Evolutionary conservation across 192 early-diverging fungal genomes (phyloP).

Genomic region (Hyaloraphidium curvatum): DNA sequence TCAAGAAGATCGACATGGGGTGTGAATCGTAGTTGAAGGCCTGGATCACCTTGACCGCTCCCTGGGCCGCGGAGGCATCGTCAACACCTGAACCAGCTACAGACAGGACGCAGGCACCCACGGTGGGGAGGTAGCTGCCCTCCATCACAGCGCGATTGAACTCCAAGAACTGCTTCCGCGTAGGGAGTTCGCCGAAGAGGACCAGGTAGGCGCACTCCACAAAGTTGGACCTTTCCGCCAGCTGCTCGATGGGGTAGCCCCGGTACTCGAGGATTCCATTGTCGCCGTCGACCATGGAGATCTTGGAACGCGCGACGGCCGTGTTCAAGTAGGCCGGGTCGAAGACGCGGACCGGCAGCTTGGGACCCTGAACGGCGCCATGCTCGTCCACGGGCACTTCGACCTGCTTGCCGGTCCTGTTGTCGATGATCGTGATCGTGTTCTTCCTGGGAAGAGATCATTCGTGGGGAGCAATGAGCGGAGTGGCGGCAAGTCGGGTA

Average conservation of each 20-base stretch:
- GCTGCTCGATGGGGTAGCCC: slow-evolving; percentile 44
- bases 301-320: slow-evolving; percentile 37
- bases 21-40: slow-evolving; percentile 47
- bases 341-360: not conserved
- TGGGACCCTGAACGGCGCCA: slow-evolving; percentile 19
- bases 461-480: too few species aligned
- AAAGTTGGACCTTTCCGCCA: slow-evolving; percentile 39
- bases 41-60: too few species aligned
- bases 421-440: slow-evolving; percentile 38
- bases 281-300: slow-evolving; percentile 48
- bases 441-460: too few species aligned
- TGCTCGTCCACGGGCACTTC: slow-evolving; percentile 28
- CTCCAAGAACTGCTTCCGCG: slow-evolving; percentile 22
- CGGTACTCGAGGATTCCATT: slow-evolving; percentile 35
- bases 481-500: too few species aligned
- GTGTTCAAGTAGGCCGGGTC: slow-evolving; percentile 36
- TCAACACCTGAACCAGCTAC: slow-evolving; percentile 26
- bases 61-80: slow-evolving; percentile 1
- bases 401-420: slow-evolving; percentile 41
- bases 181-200: slow-evolving; percentile 39
- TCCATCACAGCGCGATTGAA: slow-evolving; percentile 34
- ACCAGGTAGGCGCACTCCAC: slow-evolving; percentile 48
- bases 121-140: too few species aligned
- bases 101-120: too few species aligned
- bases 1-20: slow-evolving; percentile 42